Conservation (phyloP, 2,329 filamentous ascomycete species). For the Cercospora brassicicola region DNA sequence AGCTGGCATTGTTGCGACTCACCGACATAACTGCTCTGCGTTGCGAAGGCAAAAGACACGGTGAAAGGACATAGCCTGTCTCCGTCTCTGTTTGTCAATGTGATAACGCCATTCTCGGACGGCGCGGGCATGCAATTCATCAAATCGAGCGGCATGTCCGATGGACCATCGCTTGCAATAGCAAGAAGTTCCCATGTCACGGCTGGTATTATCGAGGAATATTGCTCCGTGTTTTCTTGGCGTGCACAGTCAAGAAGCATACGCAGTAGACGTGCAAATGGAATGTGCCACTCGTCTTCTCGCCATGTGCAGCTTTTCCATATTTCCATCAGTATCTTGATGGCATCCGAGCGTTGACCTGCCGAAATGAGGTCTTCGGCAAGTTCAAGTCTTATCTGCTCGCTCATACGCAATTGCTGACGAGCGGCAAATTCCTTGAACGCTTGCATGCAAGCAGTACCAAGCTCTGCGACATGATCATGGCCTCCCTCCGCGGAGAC, state of each 20-base stretch:
- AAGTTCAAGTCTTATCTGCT: slow-evolving; percentile 56
- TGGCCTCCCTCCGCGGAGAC: slow-evolving; percentile 47
- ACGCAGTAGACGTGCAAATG: slow-evolving; percentile 57
- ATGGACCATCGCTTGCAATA: slow-evolving; percentile 11
- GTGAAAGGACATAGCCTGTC: slow-evolving; percentile 44
- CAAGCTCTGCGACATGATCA: slow-evolving; percentile 55
- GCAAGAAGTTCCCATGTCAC: slow-evolving; percentile 59
- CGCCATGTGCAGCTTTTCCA: slow-evolving; percentile 62
- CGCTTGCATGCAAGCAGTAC: slow-evolving; percentile 51
- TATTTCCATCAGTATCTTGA: slow-evolving; percentile 53
- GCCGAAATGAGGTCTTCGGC: slow-evolving; percentile 56
- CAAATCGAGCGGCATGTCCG: slow-evolving; percentile 17
- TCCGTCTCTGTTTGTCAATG: slow-evolving; percentile 25
- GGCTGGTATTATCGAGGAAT: slow-evolving; percentile 52
- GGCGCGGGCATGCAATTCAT: slow-evolving; percentile 24
- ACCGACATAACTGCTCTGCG: slow-evolving; percentile 59
- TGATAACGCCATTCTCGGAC: slow-evolving; percentile 16
- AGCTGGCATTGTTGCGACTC: slow-evolving; percentile 60
- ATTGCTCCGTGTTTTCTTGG: slow-evolving; percentile 36
- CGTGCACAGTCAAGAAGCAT: slow-evolving; percentile 54
- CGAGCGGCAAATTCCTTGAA: slow-evolving; percentile 52
- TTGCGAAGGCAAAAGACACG: slow-evolving; percentile 55
- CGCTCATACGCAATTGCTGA: slow-evolving; percentile 55
- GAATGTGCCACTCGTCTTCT: slow-evolving; percentile 58
- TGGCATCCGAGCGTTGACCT: slow-evolving; percentile 53